Conservation (phyloP, 768 basidiomycete species). For the Mycena polygramma region DNA sequence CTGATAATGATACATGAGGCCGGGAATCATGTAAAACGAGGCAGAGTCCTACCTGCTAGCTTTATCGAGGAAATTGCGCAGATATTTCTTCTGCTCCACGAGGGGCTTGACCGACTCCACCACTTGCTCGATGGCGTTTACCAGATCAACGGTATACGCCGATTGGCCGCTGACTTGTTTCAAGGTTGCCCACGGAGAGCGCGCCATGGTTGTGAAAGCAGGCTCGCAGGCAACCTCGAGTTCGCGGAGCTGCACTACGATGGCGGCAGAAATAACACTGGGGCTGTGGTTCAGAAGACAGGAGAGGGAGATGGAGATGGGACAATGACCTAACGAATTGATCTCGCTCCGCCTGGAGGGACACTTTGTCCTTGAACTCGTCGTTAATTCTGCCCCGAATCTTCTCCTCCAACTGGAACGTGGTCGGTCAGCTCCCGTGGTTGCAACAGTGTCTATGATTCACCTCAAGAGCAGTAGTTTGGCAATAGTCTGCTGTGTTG, state of each 20-base stretch:
- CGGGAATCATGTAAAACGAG: background rate
- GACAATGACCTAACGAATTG: conserved; percentile 83
- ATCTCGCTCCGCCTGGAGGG: conserved; percentile 88
- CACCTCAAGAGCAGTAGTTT: conserved; percentile 90
- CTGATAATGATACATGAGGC: conserved; percentile 55
- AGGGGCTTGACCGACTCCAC: conserved; percentile 82
- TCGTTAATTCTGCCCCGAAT: conserved; percentile 85
- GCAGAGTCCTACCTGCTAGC: conserved; percentile 75
- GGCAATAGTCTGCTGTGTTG: conserved; percentile 98
- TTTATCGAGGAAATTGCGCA: conserved; percentile 94
- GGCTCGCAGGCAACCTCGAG: conserved; percentile 88
- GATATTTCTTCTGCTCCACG: conserved; percentile 95
- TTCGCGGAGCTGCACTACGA: conserved; percentile 84
- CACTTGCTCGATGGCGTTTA: conserved; percentile 80
- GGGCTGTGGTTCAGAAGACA: background rate
- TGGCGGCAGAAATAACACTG: conserved; percentile 89
- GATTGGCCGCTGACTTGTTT: conserved; percentile 92
- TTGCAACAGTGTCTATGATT: conserved; percentile 23
- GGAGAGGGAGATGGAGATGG: conserved; percentile 3
- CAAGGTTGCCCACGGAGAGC: conserved; percentile 81
- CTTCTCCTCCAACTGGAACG: conserved; percentile 87
- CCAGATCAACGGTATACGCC: conserved; percentile 82
- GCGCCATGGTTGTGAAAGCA: conserved; percentile 80
- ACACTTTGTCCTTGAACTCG: conserved; percentile 82
- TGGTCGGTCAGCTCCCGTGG: conserved; percentile 19